A percentile compares a stretch with the other conserved stretches of the same genome.
These are phyloP conservation scores for Fusarium humuli DNA, from an alignment of 2,329 filamentous ascomycete genomes.

Conservation along the genomic window DNA sequence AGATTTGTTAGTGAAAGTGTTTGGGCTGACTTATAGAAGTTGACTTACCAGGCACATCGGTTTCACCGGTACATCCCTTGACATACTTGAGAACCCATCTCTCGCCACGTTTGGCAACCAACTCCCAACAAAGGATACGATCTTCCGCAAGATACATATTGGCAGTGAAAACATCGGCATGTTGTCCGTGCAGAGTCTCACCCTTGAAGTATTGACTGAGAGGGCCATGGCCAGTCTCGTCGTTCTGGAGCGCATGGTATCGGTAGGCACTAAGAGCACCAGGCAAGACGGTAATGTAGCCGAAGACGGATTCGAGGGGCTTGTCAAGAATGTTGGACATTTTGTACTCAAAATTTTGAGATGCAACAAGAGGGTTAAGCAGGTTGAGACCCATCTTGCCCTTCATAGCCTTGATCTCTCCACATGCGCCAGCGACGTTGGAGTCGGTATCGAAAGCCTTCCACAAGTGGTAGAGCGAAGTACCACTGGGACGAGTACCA, in stretches of 20 bases:
- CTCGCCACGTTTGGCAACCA: constrained; percentile 94
- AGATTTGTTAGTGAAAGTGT: constrained; percentile 41
- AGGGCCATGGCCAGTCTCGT: constrained; percentile 93
- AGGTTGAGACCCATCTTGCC: constrained; percentile 85
- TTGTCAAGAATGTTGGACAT: constrained; percentile 99
- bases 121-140: constrained; percentile 91
- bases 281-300: constrained; percentile 96
- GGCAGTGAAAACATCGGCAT: constrained; percentile 96
- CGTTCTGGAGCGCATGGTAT: constrained; percentile 95
- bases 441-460: constrained; percentile 99
- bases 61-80: constrained; percentile 95
- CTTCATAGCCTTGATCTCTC: constrained; percentile 98
- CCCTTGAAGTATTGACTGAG: constrained; percentile 99
- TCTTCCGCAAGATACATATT: constrained; percentile 96
- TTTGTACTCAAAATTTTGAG: constrained; percentile 99
- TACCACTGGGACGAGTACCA: constrained; percentile 88
- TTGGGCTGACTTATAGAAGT: background rate
- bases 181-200: constrained; percentile 93
- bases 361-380: constrained; percentile 93
- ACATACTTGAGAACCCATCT: constrained; percentile 99
- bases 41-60: constrained; percentile 89
- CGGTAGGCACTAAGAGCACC: constrained; percentile 95
- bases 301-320: constrained; percentile 95
- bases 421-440: constrained; percentile 94
- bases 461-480: constrained; percentile 97